Conservation (phyloP, 345 rosid genomes). For the Laguncularia racemosa region DNA sequence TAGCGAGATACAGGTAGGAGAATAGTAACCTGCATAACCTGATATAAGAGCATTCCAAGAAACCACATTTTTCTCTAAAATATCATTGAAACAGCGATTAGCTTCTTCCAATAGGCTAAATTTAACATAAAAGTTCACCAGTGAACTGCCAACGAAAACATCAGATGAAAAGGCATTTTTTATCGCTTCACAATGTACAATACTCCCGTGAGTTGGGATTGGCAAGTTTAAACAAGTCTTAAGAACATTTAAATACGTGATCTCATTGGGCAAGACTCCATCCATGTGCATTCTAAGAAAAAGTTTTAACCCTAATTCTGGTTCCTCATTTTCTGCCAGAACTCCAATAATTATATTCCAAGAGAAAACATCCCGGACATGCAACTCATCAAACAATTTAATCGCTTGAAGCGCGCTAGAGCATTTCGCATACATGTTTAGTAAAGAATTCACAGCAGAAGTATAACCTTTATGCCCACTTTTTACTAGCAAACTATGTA, state of each 20-base stretch:
- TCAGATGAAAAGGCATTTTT: constrained; percentile 38
- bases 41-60: constrained; percentile 77
- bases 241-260: constrained; percentile 46
- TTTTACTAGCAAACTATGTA: constrained; percentile 59
- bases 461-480: constrained; percentile 28
- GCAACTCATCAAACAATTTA: constrained; percentile 36
- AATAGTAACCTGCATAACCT: constrained; percentile 44
- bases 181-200: constrained; percentile 48
- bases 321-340: constrained; percentile 34
- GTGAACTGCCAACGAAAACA: constrained; percentile 53
- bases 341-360: constrained; percentile 70
- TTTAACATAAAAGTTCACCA: constrained; percentile 68
- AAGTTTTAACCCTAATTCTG: constrained; percentile 36
- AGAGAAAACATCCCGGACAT: constrained; percentile 44
- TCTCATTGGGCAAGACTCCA: constrained; percentile 37
- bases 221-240: constrained; percentile 34
- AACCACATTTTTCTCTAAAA: constrained; percentile 54
- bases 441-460: constrained; percentile 47
- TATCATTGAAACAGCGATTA: constrained; percentile 40
- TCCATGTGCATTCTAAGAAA: constrained; percentile 34
- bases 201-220: constrained; percentile 33
- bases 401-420: constrained; percentile 24
- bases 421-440: constrained; percentile 60
- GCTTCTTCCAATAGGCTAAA: constrained; percentile 50
- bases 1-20: constrained; percentile 27